Base-by-base conservation (phyloP, 345 rosid species). In the Salix udensis region DNA sequence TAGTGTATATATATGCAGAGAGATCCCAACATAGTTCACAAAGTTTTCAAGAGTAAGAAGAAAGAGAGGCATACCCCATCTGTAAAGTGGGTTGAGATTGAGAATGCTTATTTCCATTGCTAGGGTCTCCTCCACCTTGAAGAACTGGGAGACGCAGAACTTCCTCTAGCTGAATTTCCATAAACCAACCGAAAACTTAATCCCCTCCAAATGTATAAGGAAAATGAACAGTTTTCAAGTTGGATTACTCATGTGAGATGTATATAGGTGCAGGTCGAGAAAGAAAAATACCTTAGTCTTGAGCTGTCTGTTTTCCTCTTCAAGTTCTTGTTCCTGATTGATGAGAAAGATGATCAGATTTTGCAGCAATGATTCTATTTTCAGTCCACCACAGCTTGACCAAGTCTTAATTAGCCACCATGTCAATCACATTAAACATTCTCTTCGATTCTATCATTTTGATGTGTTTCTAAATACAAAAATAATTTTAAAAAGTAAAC, bases 271-370 rank as follows among this genome's bases (percentile, higher is more conserved):
- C 46, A 42, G 46, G 14, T 65, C 28, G 30, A 16, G 13, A 19
- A 26, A 24, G 2, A 52, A 52, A 12, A 15, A 15, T 18, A 84
- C 86, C 88, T 83, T 71, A 66, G 72, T 55, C 74, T 64, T 77
- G 34, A 86, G 85, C 53, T 65, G 78, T 68, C 60, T 52, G 52
- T 83, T 86, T 77, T 83, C 80, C 19, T 77, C 86, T 31, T 58
- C 74, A 48, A 81, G 85, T 4, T 77, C 80, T 6, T 28, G 69
- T 72, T 76, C 88, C 88, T 83, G 75, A 46, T 74, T 15, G 28
- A 50, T 40, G 28, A 18, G 26, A 42, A 42, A 42, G 46, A 42
- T 42, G 46, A 11, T 42, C 46, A 42, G 11, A 11, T 10, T 42
- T 42, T 42, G 13, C 13, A 42, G 13, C 46, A 42, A 11, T 42